Conservation (phyloP, 257 asterid genomes). For the Haberlea rhodopensis region DNA sequence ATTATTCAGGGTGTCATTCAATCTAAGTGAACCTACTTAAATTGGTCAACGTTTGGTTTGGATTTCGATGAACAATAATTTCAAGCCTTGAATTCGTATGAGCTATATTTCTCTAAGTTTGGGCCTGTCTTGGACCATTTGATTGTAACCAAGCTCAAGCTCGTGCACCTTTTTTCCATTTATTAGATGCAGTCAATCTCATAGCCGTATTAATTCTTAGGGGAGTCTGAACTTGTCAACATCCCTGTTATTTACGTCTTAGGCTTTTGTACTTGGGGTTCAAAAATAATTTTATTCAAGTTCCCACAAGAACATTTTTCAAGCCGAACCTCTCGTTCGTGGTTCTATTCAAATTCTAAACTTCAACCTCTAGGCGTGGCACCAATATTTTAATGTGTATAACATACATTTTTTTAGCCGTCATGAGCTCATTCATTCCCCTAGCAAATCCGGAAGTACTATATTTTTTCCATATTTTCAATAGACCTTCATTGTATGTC, state of each 20-base stretch:
- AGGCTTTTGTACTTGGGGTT: no score
- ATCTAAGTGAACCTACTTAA: background rate
- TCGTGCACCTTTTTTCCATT: no score
- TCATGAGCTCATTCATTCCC: conserved; percentile 15
- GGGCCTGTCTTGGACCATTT: conserved; percentile 9
- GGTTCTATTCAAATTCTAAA: no score
- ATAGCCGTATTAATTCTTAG: background rate
- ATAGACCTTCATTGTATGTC: conserved; percentile 14
- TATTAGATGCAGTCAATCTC: background rate
- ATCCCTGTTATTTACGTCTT: no score
- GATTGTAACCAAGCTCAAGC: background rate
- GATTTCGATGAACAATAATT: conserved; percentile 7
- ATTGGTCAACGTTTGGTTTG: conserved; percentile 1
- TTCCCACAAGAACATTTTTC: no score
- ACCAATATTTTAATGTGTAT: background rate
- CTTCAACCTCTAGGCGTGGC: background rate
- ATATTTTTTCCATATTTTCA: conserved; percentile 9
- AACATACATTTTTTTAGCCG: background rate
- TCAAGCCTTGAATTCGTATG: conserved; percentile 7
- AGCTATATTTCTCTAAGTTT: conserved; percentile 2
- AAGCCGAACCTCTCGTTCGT: no score
- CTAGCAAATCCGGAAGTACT: background rate
- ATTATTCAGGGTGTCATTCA: background rate
- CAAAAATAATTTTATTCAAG: no score
- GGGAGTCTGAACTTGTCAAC: conserved; percentile 2